Evolutionary conservation across 2,329 filamentous ascomycete genomes (phyloP).

Genomic region (Aspergillus felis): DNA sequence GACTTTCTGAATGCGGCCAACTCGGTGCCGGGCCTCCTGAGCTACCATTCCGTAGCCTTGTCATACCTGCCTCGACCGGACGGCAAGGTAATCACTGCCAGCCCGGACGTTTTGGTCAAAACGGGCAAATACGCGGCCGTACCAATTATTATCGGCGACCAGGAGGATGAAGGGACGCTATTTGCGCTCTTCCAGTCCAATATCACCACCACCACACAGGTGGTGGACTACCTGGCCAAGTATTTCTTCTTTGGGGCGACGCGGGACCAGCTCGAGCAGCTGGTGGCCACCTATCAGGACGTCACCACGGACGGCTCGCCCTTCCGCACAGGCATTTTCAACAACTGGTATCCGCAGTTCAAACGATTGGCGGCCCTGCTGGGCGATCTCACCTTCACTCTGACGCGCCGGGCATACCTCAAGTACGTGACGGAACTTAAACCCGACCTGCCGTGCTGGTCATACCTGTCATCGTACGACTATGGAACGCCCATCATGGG

Average conservation of each 20-base stretch:
- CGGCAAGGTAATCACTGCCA: constrained; percentile 57
- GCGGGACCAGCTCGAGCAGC: constrained; percentile 46
- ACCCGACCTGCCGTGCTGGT: constrained; percentile 64
- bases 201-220: constrained; percentile 56
- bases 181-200: constrained; percentile 68
- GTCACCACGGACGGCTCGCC: constrained; percentile 60
- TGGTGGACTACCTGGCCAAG: constrained; percentile 59
- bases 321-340: constrained; percentile 64
- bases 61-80: constrained; percentile 74
- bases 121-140: constrained; percentile 56
- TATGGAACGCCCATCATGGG: constrained; percentile 68
- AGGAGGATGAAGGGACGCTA: constrained; percentile 76
- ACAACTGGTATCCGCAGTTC: constrained; percentile 71
- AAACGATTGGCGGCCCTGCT: constrained; percentile 73
- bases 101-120: constrained; percentile 56
- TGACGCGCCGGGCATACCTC: constrained; percentile 65
- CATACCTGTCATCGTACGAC: constrained; percentile 69
- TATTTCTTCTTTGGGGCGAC: constrained; percentile 60
- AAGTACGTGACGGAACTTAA: constrained; percentile 42
- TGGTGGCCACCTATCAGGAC: constrained; percentile 63
- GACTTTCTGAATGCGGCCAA: constrained; percentile 60
- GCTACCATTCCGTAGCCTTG: constrained; percentile 65
- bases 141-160: constrained; percentile 66
- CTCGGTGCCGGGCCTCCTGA: constrained; percentile 64
- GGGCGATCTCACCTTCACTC: constrained; percentile 71